A percentile compares a stretch with the other conserved stretches of the same genome.
Conservation (phyloP, 2,329 filamentous ascomycete genomes). For the Penicillium brasilianum region DNA sequence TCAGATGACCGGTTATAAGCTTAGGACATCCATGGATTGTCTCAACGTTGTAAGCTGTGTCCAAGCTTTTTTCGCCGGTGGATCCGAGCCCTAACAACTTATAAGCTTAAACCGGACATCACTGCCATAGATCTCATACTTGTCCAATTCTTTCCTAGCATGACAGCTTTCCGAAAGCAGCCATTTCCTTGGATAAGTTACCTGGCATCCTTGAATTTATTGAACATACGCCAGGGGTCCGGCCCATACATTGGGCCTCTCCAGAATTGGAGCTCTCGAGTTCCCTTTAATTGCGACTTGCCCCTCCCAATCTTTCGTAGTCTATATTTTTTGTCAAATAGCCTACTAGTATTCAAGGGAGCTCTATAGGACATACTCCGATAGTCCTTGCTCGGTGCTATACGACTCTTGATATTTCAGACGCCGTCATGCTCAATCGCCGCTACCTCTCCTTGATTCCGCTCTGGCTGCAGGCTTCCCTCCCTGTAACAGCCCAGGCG, state of each 20-base stretch:
- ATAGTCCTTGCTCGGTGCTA: not conserved
- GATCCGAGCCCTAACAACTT: slow-evolving; percentile 17
- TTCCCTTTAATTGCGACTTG: not conserved
- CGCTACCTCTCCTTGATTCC: slow-evolving; percentile 16
- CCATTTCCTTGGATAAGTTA: slow-evolving; percentile 8
- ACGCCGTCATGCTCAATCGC: slow-evolving; percentile 19
- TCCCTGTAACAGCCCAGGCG: slow-evolving; percentile 33
- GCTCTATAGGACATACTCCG: not conserved
- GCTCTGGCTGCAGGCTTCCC: slow-evolving; percentile 23
- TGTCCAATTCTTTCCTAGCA: not conserved
- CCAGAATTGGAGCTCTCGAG: not conserved
- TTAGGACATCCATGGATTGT: not conserved
- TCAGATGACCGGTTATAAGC: not conserved
- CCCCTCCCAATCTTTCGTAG: not conserved
- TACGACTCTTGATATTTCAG: not conserved
- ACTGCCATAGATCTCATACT: not conserved
- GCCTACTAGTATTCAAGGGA: not conserved
- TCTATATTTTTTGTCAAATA: not conserved
- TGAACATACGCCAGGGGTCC: slow-evolving; percentile 21
- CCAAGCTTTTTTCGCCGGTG: slow-evolving; percentile 9
- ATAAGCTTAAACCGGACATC: slow-evolving; percentile 9
- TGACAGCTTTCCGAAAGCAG: slow-evolving; percentile 24
- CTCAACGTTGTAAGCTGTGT: not conserved
- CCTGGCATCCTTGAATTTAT: slow-evolving; percentile 14
- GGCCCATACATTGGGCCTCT: slow-evolving; percentile 18